Percentiles rank a stretch among this genome's conserved stretches.
These are phyloP conservation scores for Perkinsus marinus DNA, from an alignment of 169 alveolate genomes.

Conservation along the genomic window DNA sequence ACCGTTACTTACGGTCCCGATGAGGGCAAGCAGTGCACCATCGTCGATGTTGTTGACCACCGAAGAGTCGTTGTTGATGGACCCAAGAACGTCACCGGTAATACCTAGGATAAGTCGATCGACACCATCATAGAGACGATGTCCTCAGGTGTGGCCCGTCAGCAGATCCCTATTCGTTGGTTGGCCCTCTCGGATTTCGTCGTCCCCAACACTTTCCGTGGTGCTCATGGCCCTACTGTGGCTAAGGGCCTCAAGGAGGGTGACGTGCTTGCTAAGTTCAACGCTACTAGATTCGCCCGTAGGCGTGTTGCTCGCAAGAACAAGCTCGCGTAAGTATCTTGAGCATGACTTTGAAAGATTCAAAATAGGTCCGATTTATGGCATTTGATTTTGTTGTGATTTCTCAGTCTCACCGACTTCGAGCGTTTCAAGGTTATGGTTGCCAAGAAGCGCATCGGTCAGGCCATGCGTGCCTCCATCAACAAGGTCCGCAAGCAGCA, in stretches of 20 bases:
- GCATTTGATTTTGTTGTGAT: too few species aligned
- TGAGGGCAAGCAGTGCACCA: constrained; percentile 67
- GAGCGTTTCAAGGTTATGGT: constrained; percentile 54
- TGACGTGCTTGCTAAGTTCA: constrained; percentile 43
- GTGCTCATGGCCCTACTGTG: background rate
- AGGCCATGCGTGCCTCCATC: background rate
- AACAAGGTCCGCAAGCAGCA: background rate
- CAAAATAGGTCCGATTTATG: too few species aligned
- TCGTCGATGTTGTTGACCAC: constrained; percentile 58
- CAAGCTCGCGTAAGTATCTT: constrained; percentile 15
- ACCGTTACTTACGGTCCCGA: constrained; percentile 69
- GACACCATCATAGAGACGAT: too few species aligned
- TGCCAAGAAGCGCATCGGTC: constrained; percentile 32
- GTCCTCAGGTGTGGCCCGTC: constrained; percentile 17
- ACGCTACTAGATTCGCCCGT: constrained; percentile 51
- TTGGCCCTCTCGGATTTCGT: constrained; percentile 25
- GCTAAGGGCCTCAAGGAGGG: constrained; percentile 46
- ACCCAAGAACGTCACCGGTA: background rate
- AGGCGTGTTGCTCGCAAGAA: constrained; percentile 43
- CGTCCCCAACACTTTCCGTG: background rate
- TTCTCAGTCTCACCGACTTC: constrained; percentile 47
- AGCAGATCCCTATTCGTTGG: constrained; percentile 61
- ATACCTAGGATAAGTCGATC: too few species aligned
- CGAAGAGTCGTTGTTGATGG: constrained; percentile 70
- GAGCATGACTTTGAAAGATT: too few species aligned